These are phyloP conservation scores for Blakeslea trispora DNA, from an alignment of 371 early-diverging fungal species.

Conservation along the genomic window DNA sequence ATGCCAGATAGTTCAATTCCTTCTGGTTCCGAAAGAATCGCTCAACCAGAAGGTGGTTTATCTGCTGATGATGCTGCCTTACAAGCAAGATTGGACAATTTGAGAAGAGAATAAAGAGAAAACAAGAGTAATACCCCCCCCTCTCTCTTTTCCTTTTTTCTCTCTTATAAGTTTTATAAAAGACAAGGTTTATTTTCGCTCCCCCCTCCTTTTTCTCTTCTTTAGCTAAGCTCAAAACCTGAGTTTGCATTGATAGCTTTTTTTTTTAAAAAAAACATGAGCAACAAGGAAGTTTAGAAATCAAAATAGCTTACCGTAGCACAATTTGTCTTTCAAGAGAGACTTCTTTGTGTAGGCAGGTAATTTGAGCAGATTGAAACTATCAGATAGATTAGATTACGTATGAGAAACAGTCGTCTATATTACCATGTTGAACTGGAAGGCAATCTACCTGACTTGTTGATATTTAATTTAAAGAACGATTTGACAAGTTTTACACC, in stretches of 20 bases:
- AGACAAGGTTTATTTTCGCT: no score
- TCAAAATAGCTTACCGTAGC: constrained; percentile 41
- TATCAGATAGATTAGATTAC: constrained; percentile 44
- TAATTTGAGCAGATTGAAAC: constrained; percentile 90
- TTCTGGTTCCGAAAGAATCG: constrained; percentile 47
- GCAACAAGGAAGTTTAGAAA: background rate
- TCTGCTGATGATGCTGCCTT: constrained; percentile 84
- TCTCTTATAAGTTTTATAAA: no score
- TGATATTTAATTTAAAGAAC: constrained; percentile 43
- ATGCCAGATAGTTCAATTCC: constrained; percentile 43
- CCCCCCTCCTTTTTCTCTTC: background rate
- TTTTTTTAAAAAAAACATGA: background rate
- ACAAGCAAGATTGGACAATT: constrained; percentile 88
- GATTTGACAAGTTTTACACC: constrained; percentile 42
- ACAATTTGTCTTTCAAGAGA: constrained; percentile 52
- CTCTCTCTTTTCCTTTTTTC: no score
- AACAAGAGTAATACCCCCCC: no score
- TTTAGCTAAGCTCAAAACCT: constrained; percentile 54
- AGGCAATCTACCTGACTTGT: constrained; percentile 53
- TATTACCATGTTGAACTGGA: constrained; percentile 55
- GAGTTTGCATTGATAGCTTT: constrained; percentile 55
- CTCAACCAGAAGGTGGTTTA: constrained; percentile 56
- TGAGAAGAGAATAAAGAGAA: constrained; percentile 79
- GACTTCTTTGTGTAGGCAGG: constrained; percentile 68
- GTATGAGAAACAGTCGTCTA: background rate